Percentiles rank a stretch among this genome's conserved stretches.
Conservation (phyloP, 306 rosid genomes). For the Pyrus communis region DNA sequence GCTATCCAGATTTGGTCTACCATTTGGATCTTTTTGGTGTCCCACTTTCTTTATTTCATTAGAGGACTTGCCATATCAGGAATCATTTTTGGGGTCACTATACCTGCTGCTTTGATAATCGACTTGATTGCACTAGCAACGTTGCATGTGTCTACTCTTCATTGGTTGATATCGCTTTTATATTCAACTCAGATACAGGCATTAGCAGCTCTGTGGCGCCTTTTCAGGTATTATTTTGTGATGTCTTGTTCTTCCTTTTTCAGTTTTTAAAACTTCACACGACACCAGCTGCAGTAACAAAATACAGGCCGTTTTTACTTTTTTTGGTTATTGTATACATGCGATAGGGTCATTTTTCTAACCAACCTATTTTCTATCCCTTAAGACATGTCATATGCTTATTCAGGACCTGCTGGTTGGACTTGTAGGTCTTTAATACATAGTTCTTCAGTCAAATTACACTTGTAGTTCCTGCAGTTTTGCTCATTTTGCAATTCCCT, state of each 20-base stretch:
- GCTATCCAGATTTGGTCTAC: slow-evolving; percentile 92
- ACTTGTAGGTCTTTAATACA: background rate
- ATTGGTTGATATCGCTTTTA: slow-evolving; percentile 72
- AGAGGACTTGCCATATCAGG: slow-evolving; percentile 68
- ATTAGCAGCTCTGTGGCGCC: slow-evolving; percentile 89
- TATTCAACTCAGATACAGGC: slow-evolving; percentile 88
- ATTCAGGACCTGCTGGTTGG: background rate
- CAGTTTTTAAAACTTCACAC: background rate
- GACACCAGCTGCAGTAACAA: background rate
- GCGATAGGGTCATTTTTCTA: background rate
- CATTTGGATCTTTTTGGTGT: slow-evolving; percentile 68
- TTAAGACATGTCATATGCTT: background rate
- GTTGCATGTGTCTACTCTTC: slow-evolving; percentile 67
- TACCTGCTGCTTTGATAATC: slow-evolving; percentile 61
- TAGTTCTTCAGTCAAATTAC: background rate
- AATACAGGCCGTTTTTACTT: background rate
- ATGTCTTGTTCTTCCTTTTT: slow-evolving; percentile 9
- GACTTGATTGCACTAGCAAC: slow-evolving; percentile 67
- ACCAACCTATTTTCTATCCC: background rate
- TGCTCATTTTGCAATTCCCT: background rate
- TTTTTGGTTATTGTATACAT: background rate
- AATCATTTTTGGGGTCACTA: slow-evolving; percentile 72
- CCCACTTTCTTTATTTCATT: slow-evolving; percentile 39
- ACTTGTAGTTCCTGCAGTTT: background rate
- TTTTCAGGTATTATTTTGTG: slow-evolving; percentile 59